These are phyloP conservation scores for Sclerospora graminicola DNA, from an alignment of 352 stramenopile species.

Conservation along the genomic window DNA sequence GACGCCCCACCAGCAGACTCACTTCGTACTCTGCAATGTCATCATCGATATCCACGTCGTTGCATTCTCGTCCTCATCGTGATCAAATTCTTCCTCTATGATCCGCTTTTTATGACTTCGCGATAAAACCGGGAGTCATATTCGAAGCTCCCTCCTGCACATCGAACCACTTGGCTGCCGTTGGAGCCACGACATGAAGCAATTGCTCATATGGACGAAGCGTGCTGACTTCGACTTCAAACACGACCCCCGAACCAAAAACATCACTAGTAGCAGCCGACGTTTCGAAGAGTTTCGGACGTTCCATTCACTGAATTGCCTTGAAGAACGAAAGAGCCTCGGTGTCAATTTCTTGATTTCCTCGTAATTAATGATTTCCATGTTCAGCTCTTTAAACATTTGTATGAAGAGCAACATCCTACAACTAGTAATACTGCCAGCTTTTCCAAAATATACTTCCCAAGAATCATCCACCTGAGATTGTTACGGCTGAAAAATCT, in stretches of 20 bases:
- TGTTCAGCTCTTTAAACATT: too few relatives aligned
- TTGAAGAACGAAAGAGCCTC: constrained; percentile 50
- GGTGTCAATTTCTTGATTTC: too few relatives aligned
- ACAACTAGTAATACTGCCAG: too few relatives aligned
- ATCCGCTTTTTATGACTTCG: constrained; percentile 27
- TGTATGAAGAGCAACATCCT: too few relatives aligned
- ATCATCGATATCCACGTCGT: constrained; percentile 16
- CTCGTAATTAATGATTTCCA: too few relatives aligned
- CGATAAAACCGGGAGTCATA: constrained; percentile 45
- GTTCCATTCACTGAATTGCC: constrained; percentile 26
- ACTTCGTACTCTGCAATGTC: constrained; percentile 23
- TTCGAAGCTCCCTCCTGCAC: constrained; percentile 45
- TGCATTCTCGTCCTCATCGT: constrained; percentile 20
- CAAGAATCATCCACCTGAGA: too few relatives aligned
- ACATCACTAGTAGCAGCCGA: constrained; percentile 29
- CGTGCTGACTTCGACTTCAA: constrained; percentile 44
- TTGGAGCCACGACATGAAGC: constrained; percentile 49
- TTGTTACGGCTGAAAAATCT: too few relatives aligned
- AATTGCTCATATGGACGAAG: constrained; percentile 52
- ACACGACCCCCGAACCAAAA: constrained; percentile 55
- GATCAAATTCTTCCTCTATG: constrained; percentile 48
- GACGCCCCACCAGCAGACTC: constrained; percentile 18
- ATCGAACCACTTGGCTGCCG: constrained; percentile 38
- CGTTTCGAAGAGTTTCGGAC: constrained; percentile 27
- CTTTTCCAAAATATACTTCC: too few relatives aligned